Evolutionary conservation across 2,329 filamentous ascomycete genomes (phyloP).

Genomic region (Fusarium pseudocircinatum): DNA sequence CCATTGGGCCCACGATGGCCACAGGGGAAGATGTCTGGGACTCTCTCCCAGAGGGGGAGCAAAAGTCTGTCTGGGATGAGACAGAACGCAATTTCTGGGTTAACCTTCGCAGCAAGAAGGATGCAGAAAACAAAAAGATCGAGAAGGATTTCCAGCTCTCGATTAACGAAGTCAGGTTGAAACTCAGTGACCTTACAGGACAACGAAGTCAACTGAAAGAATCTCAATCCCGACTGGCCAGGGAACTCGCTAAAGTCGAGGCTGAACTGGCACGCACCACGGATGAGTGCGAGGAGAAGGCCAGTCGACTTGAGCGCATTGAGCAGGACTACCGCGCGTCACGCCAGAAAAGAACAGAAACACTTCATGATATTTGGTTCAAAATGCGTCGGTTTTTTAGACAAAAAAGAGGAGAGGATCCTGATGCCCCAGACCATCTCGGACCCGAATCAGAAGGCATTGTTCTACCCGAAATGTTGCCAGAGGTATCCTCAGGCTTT

Average conservation of each 20-base stretch:
- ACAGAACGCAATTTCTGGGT: conserved; percentile 50
- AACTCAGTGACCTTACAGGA: conserved; percentile 44
- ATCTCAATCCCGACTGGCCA: conserved; percentile 42
- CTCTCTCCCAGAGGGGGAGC: conserved; percentile 46
- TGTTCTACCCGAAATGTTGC: conserved; percentile 14
- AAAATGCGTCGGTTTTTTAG: conserved; percentile 50
- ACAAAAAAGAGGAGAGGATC: conserved; percentile 43
- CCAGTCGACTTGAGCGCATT: conserved; percentile 47
- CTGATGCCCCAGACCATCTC: conserved; percentile 18
- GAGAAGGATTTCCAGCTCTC: conserved; percentile 42
- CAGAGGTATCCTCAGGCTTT: conserved; percentile 3
- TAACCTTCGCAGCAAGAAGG: conserved; percentile 41
- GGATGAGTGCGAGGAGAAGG: conserved; percentile 46
- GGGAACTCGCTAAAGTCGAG: conserved; percentile 50
- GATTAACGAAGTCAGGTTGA: conserved; percentile 41
- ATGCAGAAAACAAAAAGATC: conserved; percentile 34
- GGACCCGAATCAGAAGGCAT: conserved; percentile 28
- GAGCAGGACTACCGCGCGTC: conserved; percentile 46
- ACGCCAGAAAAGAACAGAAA: conserved; percentile 43
- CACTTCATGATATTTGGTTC: conserved; percentile 41
- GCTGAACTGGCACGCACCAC: conserved; percentile 48
- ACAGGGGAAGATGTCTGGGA: conserved; percentile 43
- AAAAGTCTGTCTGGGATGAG: conserved; percentile 49
- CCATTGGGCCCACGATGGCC: conserved; percentile 30
- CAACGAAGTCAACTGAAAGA: conserved; percentile 44